Evolutionary conservation across 352 stramenopile genomes (phyloP).

Genomic region (Phytophthora sansomeana): DNA sequence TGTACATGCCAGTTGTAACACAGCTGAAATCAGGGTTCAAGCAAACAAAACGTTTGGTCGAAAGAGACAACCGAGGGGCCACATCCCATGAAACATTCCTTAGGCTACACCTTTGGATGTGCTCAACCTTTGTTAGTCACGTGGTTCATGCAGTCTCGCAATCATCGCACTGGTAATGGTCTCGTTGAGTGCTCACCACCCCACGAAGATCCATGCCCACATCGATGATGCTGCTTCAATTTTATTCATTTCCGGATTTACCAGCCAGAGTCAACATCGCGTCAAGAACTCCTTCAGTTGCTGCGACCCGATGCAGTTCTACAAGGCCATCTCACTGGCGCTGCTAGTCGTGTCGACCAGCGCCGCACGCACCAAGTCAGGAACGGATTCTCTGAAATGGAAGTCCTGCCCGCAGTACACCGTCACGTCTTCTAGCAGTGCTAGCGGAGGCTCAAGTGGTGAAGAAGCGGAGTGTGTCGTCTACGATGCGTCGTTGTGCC

Average conservation of each 20-base stretch:
- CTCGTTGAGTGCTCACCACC: too few relatives aligned
- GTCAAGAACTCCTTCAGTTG: background rate
- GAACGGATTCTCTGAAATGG: background rate
- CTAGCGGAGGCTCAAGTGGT: background rate
- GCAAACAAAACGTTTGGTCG: too few relatives aligned
- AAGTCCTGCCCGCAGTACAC: slow-evolving; percentile 25
- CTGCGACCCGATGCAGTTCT: background rate
- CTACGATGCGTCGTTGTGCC: slow-evolving; percentile 29
- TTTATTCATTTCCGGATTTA: background rate
- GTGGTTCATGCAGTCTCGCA: too few relatives aligned
- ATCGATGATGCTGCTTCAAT: too few relatives aligned
- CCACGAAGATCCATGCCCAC: too few relatives aligned
- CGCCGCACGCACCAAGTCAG: background rate
- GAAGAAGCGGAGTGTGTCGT: slow-evolving; percentile 28
- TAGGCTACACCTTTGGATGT: too few relatives aligned
- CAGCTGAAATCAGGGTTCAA: too few relatives aligned
- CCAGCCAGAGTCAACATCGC: background rate
- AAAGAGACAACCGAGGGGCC: too few relatives aligned
- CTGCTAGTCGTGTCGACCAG: background rate
- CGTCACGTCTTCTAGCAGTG: slow-evolving; percentile 18
- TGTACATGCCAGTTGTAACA: too few relatives aligned
- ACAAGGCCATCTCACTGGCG: background rate
- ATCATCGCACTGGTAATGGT: too few relatives aligned
- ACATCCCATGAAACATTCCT: too few relatives aligned
- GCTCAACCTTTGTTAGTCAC: too few relatives aligned